Evolutionary conservation across 1,284 basidiomycete species (phyloP).

Genomic region (Leccinum solheimii): DNA sequence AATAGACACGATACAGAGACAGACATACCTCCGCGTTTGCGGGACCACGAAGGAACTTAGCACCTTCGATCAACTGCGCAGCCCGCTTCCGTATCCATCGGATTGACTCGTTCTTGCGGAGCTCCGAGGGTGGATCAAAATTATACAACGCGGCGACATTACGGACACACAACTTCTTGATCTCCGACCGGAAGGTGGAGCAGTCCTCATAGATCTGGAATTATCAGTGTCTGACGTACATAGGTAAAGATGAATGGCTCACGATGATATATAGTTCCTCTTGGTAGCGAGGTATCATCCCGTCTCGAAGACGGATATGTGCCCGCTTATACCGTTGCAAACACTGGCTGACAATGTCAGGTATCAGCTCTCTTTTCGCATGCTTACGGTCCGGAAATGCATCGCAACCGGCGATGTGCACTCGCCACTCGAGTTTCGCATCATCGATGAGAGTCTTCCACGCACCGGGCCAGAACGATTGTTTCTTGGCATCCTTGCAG

Average conservation of each 20-base stretch:
- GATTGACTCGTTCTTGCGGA: background rate
- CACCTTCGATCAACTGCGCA: background rate
- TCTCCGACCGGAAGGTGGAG: background rate
- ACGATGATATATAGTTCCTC: background rate
- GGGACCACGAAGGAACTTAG: background rate
- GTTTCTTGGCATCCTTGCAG: background rate
- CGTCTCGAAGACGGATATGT: background rate
- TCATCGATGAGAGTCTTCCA: background rate
- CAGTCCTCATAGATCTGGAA: background rate
- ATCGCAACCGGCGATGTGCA: background rate
- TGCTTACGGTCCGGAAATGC: background rate
- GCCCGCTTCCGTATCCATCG: background rate
- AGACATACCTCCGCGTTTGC: background rate
- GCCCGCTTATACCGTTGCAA: background rate
- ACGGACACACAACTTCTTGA: background rate
- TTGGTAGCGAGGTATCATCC: background rate
- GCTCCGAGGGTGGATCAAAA: background rate
- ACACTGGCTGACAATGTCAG: background rate
- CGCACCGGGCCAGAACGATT: background rate
- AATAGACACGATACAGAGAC: background rate
- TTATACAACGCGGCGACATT: background rate
- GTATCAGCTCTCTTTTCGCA: background rate
- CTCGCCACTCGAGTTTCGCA: background rate
- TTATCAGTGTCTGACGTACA: background rate
- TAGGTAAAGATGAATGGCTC: background rate